phyloP scores from a whole-genome alignment of 2,329 filamentous ascomycete genomes.

The Tolypocladium sp. region DNA sequence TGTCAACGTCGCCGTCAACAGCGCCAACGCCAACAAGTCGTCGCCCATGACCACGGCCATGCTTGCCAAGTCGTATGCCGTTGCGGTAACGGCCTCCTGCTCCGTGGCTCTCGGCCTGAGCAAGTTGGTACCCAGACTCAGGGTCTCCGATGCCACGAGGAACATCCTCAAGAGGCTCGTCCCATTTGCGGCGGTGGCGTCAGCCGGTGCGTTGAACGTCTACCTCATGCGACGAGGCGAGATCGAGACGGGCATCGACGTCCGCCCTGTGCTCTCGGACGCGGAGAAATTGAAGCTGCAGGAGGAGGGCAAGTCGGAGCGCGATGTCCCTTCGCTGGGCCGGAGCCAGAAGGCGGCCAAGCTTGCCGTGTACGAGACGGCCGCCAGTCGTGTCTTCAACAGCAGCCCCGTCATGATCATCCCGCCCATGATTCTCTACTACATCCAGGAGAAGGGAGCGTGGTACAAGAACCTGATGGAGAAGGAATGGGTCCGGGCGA shows the following conservation, averaged over 20 bases:
- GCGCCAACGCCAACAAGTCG: conserved; percentile 95
- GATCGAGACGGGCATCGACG: conserved; percentile 85
- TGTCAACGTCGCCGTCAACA: conserved; percentile 96
- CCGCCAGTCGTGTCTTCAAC: conserved; percentile 83
- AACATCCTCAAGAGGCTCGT: conserved; percentile 78
- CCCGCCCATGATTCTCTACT: conserved; percentile 76
- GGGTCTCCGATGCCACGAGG: conserved; percentile 66
- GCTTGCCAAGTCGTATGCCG: conserved; percentile 80
- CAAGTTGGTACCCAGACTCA: conserved; percentile 76
- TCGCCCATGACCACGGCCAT: conserved; percentile 74
- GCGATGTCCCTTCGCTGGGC: conserved; percentile 63
- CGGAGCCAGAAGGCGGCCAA: conserved; percentile 83
- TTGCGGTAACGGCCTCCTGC: conserved; percentile 89
- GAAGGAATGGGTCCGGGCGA: conserved; percentile 68
- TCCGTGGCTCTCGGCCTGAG: conserved; percentile 90
- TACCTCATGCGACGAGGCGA: conserved; percentile 97
- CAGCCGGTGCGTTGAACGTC: conserved; percentile 85
- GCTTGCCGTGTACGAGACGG: conserved; percentile 87
- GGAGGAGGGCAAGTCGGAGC: conserved; percentile 51
- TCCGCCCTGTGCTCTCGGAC: conserved; percentile 72
- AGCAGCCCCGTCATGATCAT: conserved; percentile 96
- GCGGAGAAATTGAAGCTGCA: conserved; percentile 52
- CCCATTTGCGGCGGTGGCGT: conserved; percentile 90
- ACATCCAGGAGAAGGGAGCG: conserved; percentile 52
- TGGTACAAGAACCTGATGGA: conserved; percentile 35